Conservation (phyloP, 345 rosid species). For the Hevea brasiliensis region DNA sequence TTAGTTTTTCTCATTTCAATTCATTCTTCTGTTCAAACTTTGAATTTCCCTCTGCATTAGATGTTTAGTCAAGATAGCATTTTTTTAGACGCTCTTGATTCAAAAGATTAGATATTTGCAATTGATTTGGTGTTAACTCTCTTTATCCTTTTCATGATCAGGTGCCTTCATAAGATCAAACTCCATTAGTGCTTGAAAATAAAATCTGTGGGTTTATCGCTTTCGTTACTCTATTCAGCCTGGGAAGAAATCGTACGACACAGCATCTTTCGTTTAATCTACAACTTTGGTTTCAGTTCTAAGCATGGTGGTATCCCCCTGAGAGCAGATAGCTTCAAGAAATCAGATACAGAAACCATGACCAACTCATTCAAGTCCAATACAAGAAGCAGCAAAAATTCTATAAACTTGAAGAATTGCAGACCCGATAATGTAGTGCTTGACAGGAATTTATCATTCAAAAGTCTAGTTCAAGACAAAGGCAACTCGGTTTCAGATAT, state of each 20-base stretch:
- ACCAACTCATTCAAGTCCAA: constrained; percentile 27
- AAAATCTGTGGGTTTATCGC: constrained; percentile 36
- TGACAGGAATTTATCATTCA: constrained; percentile 33
- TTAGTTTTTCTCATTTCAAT: neutral
- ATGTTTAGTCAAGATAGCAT: neutral
- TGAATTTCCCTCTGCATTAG: constrained; percentile 7
- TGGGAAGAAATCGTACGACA: constrained; percentile 37
- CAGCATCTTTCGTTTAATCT: constrained; percentile 22
- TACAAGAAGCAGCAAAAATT: constrained; percentile 18
- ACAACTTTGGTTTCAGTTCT: constrained; percentile 22
- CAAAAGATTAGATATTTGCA: neutral
- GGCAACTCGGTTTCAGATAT: constrained; percentile 14
- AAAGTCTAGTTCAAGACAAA: constrained; percentile 28
- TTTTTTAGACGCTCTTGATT: neutral
- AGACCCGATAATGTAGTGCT: constrained; percentile 36
- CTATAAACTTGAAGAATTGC: constrained; percentile 34
- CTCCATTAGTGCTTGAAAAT: neutral
- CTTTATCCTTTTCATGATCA: constrained; percentile 18
- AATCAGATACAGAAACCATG: constrained; percentile 30
- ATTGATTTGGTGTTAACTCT: neutral
- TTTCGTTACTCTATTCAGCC: constrained; percentile 43
- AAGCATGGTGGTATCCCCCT: constrained; percentile 19
- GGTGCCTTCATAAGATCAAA: neutral
- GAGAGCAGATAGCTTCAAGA: constrained; percentile 36
- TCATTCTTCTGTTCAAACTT: neutral